Conservation (phyloP, 352 stramenopile genomes). For the Halophytophthora batemanensis region DNA sequence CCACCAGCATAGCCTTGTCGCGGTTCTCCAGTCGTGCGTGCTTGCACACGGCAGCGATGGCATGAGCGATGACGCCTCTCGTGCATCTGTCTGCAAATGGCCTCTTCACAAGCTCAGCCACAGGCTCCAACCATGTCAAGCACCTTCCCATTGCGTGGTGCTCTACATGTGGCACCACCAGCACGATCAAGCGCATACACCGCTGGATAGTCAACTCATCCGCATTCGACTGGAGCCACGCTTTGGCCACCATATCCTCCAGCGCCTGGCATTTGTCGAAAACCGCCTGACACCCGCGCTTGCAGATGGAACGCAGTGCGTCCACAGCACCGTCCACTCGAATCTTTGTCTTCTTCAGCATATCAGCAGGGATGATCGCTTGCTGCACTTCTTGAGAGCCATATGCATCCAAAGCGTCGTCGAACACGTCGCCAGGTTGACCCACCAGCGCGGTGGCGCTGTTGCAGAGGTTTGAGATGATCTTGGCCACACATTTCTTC, state of each 20-base stretch:
- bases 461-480: conserved; percentile 76
- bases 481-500: conserved; percentile 73
- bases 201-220: conserved; percentile 43
- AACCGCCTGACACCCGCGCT: conserved; percentile 21
- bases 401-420: conserved; percentile 1
- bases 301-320: conserved; percentile 40
- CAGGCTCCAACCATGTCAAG: conserved; percentile 42
- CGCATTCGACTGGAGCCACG: conserved; percentile 22
- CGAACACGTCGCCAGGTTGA: conserved; percentile 7
- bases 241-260: conserved; percentile 30
- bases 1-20: conserved; percentile 39
- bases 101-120: conserved; percentile 28
- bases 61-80: conserved; percentile 29
- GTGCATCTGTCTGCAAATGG: conserved; percentile 23
- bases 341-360: conserved; percentile 31
- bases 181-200: conserved; percentile 42
- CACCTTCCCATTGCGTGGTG: conserved; percentile 23
- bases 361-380: conserved; percentile 12
- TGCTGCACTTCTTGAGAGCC: conserved; percentile 1
- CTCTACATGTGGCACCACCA: conserved; percentile 37
- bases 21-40: conserved; percentile 21
- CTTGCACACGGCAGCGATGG: conserved; percentile 49
- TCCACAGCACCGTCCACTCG: conserved; percentile 43
- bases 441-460: conserved; percentile 46
- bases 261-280: conserved; percentile 37